Evolutionary conservation across 75 land plant species (phyloP).

Genomic region (Pinus taeda): DNA sequence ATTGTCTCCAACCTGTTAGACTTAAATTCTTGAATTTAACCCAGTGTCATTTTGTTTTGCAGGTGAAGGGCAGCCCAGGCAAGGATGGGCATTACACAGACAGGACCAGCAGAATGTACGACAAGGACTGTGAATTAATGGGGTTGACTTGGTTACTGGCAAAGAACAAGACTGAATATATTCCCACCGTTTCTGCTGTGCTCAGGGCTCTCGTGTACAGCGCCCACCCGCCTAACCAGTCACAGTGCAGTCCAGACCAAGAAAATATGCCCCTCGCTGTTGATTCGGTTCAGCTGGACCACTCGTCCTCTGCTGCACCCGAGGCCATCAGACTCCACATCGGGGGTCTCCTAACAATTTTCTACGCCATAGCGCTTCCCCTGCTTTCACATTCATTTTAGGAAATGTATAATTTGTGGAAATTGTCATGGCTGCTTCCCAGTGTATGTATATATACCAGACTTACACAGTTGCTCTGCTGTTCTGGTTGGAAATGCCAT

Average conservation of each 20-base stretch:
- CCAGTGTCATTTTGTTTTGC: not conserved
- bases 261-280: slow-evolving; percentile 90
- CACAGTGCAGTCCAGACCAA: slow-evolving; percentile 72
- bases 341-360: too few relatives aligned
- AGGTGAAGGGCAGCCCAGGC: slow-evolving; percentile 1
- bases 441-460: too few relatives aligned
- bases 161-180: slow-evolving; percentile 73
- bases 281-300: slow-evolving; percentile 36
- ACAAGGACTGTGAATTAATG: slow-evolving; percentile 71
- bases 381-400: too few relatives aligned
- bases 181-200: slow-evolving; percentile 83
- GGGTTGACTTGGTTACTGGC: slow-evolving; percentile 84
- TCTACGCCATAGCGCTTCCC: too few relatives aligned
- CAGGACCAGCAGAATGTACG: slow-evolving; percentile 34
- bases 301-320: too few relatives aligned
- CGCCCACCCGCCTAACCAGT: slow-evolving; percentile 37
- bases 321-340: too few relatives aligned
- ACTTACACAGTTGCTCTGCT: too few relatives aligned
- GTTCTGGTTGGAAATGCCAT: too few relatives aligned
- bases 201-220: slow-evolving; percentile 79
- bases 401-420: too few relatives aligned
- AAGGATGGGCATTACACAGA: slow-evolving; percentile 9
- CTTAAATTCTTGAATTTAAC: too few relatives aligned
- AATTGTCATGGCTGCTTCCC: too few relatives aligned
- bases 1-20: too few relatives aligned